These are phyloP conservation scores for Geotrichum reessii DNA, from an alignment of 1,139 yeast species.

Conservation along the genomic window DNA sequence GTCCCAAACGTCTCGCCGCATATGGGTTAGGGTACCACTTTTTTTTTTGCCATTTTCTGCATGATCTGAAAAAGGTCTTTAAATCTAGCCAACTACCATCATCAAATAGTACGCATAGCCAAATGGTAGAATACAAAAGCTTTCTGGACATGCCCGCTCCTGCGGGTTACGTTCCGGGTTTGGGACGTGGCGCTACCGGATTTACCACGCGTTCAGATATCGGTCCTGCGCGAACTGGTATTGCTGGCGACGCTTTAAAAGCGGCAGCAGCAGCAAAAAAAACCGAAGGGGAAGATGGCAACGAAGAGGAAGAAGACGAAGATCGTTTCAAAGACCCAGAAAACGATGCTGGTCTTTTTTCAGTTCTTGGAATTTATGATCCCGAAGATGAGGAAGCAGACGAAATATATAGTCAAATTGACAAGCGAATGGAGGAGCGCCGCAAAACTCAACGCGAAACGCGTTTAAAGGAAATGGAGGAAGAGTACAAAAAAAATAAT, in stretches of 20 bases:
- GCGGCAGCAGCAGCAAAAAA: conserved; percentile 34
- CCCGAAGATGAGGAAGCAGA: conserved; percentile 78
- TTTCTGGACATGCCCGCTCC: conserved; percentile 88
- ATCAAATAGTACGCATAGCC: not conserved
- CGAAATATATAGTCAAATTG: conserved; percentile 58
- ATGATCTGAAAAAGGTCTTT: not conserved
- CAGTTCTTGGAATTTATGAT: conserved; percentile 27
- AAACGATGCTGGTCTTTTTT: conserved; percentile 38
- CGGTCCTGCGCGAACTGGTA: conserved; percentile 45
- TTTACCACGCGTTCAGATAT: conserved; percentile 79
- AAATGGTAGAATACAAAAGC: conserved; percentile 24
- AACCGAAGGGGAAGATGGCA: conserved; percentile 37
- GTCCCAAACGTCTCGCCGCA: conserved; percentile 14
- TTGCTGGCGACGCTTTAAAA: conserved; percentile 39
- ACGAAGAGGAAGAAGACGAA: conserved; percentile 31
- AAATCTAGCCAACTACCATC: not conserved
- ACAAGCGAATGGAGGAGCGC: conserved; percentile 46
- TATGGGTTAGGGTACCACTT: conserved; percentile 12
- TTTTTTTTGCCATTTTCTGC: not conserved
- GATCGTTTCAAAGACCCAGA: conserved; percentile 39
- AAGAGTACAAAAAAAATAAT: conserved; percentile 28
- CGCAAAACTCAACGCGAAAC: conserved; percentile 37
- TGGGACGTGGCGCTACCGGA: conserved; percentile 94
- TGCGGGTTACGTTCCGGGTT: conserved; percentile 82
- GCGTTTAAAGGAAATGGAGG: conserved; percentile 31